These are phyloP conservation scores for Flaveria bidentis DNA, from an alignment of 129 eudicot species.

Conservation along the genomic window DNA sequence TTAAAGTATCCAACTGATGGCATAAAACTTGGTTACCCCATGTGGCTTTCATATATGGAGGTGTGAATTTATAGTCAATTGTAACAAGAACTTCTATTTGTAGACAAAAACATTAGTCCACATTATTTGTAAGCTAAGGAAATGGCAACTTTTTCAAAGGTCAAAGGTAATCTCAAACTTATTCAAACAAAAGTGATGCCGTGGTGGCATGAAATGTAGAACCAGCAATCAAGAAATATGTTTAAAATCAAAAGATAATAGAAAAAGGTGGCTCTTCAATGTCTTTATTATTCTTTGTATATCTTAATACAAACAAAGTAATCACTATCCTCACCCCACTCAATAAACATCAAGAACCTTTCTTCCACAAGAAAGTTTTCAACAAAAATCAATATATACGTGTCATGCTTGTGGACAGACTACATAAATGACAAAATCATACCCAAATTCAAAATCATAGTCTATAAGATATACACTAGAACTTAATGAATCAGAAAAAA, in stretches of 20 bases:
- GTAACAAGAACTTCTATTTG: background rate
- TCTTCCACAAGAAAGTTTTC: background rate
- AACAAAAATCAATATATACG: background rate
- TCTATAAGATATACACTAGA: background rate
- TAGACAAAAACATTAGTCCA: background rate
- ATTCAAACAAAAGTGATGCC: no score
- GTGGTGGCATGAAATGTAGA: no score
- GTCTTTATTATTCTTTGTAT: background rate
- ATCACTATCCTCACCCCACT: background rate
- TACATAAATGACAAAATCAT: constrained; percentile 6
- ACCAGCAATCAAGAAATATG: no score
- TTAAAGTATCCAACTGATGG: background rate
- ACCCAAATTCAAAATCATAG: constrained; percentile 1
- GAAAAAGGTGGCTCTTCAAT: no score
- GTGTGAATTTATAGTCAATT: no score
- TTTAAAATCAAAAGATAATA: no score
- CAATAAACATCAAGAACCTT: constrained; percentile 16
- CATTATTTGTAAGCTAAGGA: background rate
- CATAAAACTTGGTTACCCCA: background rate
- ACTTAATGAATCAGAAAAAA: background rate
- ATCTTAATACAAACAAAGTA: background rate
- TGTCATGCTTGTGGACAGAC: background rate
- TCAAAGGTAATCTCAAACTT: background rate
- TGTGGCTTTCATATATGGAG: background rate
- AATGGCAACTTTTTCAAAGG: background rate